Evolutionary conservation across 2,329 filamentous ascomycete genomes (phyloP).

Genomic region (Aspergillus sclerotialis): DNA sequence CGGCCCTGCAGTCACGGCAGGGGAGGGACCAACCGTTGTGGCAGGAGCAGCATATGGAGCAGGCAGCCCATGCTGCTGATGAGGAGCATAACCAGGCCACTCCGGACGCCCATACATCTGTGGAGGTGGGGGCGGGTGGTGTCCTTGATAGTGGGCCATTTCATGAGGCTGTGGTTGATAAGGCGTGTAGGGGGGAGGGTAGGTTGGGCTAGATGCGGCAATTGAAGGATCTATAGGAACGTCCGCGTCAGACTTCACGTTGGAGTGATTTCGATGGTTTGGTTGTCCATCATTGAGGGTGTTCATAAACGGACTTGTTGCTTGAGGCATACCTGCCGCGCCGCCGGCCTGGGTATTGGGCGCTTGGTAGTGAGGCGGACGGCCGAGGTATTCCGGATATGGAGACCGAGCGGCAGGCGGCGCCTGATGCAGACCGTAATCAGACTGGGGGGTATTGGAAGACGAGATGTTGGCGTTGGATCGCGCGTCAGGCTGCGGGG

Average conservation of each 20-base stretch:
- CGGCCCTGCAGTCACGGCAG: constrained; percentile 54
- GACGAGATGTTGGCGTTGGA: constrained; percentile 57
- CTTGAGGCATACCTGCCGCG: constrained; percentile 93
- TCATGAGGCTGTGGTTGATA: constrained; percentile 78
- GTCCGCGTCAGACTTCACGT: constrained; percentile 87
- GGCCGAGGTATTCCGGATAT: constrained; percentile 82
- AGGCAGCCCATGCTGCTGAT: constrained; percentile 42
- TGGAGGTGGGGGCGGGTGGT: constrained; percentile 38
- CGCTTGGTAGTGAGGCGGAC: constrained; percentile 65
- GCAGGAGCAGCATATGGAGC: constrained; percentile 46
- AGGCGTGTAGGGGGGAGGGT: constrained; percentile 78
- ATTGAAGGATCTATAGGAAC: constrained; percentile 99
- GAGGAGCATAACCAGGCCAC: constrained; percentile 40
- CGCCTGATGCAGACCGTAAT: constrained; percentile 73
- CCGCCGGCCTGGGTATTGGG: constrained; percentile 64
- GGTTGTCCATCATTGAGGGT: constrained; percentile 70
- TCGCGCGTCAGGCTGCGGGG: constrained; percentile 67
- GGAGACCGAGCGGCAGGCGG: constrained; percentile 66
- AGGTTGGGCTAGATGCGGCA: constrained; percentile 85
- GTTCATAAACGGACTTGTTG: constrained; percentile 91
- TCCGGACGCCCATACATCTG: constrained; percentile 43
- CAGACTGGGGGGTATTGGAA: constrained; percentile 77
- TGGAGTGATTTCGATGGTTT: constrained; percentile 62
- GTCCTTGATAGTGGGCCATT: constrained; percentile 64
- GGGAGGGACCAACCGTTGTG: constrained; percentile 53